Base-by-base conservation (phyloP, 208 protist species). In the Leishmania tropica region DNA sequence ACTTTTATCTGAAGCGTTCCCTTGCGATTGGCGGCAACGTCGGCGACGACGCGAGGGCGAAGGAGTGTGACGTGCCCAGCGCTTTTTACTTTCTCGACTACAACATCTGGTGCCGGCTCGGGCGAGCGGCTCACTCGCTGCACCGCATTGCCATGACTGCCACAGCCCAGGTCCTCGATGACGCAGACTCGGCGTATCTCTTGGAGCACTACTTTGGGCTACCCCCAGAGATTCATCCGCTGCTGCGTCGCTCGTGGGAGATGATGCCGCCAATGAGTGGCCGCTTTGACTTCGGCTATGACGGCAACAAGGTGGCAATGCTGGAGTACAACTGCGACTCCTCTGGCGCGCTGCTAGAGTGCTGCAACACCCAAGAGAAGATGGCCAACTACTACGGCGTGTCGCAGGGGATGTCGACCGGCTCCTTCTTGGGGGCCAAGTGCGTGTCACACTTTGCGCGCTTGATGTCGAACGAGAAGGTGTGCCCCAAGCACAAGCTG, bases 301-400 rank as follows among this genome's bases (percentile, higher is more conserved):
- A 95, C 72, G 93, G 92, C 40, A 87, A 93, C 74, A 78, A 83
- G 10, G 83, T 97, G 24, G 83, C 88, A 13, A 90, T 96, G 88
- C 87, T 97, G 6, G 89, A 95, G 83, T 95, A 95, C 90, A 96
- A 95, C 87, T 94, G 90, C 79, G 91, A 96, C 76, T 94, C 90
- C 51, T 95, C 91, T 37, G 90, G 84, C 19, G 92, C 88, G 15
- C 80, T 97, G 74, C 81, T 96, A 28, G 91, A 97, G 88, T 94
- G 92, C 83, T 93, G 91, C 79, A 86, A 89, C 76, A 97, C 93
- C n/a, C 92, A 96, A 78, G 87, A 93, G 54, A 96, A 96, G 83
- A 94, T 94, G 85, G 89, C 94, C 10, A 67, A 87, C n/a, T 84
- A 87, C 68, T 92, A 95, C 82, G 87, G 89, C 56, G 76, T 96